Percentiles rank a stretch among this genome's conserved stretches.
Evolutionary conservation across 768 basidiomycete species (phyloP).

Genomic region (Pisolithus sp.): DNA sequence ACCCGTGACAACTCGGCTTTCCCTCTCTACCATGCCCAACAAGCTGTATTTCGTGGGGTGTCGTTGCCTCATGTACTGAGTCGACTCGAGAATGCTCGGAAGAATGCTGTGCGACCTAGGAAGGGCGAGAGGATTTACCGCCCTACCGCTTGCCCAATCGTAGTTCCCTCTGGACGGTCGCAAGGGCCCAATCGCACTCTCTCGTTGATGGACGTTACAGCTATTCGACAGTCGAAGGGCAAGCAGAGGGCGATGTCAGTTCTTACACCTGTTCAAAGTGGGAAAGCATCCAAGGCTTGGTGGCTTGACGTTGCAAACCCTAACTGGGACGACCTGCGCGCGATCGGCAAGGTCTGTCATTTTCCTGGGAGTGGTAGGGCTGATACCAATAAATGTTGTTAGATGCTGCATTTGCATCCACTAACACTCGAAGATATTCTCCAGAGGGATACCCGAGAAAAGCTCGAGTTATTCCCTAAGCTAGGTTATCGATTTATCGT

Average conservation of each 20-base stretch:
- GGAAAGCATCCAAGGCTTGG: slow-evolving; percentile 55
- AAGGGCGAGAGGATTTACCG: slow-evolving; percentile 10
- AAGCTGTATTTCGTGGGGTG: slow-evolving; percentile 35
- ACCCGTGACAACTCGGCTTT: slow-evolving; percentile 3
- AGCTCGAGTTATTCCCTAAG: slow-evolving; percentile 78
- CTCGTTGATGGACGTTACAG: slow-evolving; percentile 25
- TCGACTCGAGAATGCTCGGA: slow-evolving; percentile 44
- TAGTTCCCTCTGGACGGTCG: slow-evolving; percentile 28
- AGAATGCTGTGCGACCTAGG: slow-evolving; percentile 31
- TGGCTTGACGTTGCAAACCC: slow-evolving; percentile 89
- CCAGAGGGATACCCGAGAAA: slow-evolving; percentile 87
- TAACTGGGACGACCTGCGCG: slow-evolving; percentile 80
- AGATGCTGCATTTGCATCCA: slow-evolving; percentile 86
- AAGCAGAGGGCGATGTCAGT: slow-evolving; percentile 32
- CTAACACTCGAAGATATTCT: slow-evolving; percentile 91
- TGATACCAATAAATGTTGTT: slow-evolving; percentile 1
- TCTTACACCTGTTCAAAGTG: slow-evolving; percentile 2
- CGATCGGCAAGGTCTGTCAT: slow-evolving; percentile 66
- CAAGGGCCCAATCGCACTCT: slow-evolving; percentile 22
- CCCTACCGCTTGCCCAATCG: slow-evolving; percentile 4
- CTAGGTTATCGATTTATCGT: slow-evolving; percentile 92
- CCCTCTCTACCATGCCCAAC: slow-evolving; percentile 3
- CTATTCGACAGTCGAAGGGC: slow-evolving; percentile 35
- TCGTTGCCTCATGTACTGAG: slow-evolving; percentile 44
- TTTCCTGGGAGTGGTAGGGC: not conserved